Evolutionary conservation across 1,284 basidiomycete species (phyloP), one percentile per base, ranked within the genome.

Genomic region (Malassezia restricta): DNA sequence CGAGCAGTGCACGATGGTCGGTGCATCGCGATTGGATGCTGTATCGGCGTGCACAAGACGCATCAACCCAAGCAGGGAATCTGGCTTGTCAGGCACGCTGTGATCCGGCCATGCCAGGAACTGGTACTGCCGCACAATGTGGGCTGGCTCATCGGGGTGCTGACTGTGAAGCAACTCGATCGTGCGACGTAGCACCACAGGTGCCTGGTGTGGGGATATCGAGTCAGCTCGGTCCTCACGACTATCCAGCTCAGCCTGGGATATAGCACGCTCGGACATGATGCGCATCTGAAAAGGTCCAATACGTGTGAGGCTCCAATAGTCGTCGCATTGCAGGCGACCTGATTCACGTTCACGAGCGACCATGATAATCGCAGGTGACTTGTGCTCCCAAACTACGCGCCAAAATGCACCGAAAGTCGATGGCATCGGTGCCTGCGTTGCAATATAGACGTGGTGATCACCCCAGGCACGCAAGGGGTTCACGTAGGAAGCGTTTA

Each of bases 341-440:
- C 87, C 82, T 35, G 85, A 87, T 74, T 98, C 92, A 59, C 85
- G 79, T 73, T 95, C 87, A 47, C 84, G 84, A 0, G 92, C 95
- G 51, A 96, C 81, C 92, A 80, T 80, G 54, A 79, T 77, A 49
- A 80, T 79, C 27, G 79, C 77, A 28, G 74, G 70, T 12, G 78
- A 76, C 38, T 76, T 70, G 60, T 81, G 78, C 61, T 80, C 78
- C 74, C 78, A 79, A 6, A 79, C 74, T 8, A 79, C 69, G 5
- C 84, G 86, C 92, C 92, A 98, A 66, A 98, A 98, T 68, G 95
- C 89, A 7, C 78, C 77, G 71, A 84, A 94, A 0, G 92, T 96
- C 20, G 85, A 81, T 6, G 86, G 85, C 29, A 98, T 75, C 1
- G 92, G 92, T 1, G 92, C 92, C 74, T 98, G 92, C 1, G 92